Percentiles rank a stretch among this genome's conserved stretches.
These are phyloP conservation scores for Botrytis cinerea DNA, from an alignment of 2,329 filamentous ascomycete genomes.

Conservation along the genomic window DNA sequence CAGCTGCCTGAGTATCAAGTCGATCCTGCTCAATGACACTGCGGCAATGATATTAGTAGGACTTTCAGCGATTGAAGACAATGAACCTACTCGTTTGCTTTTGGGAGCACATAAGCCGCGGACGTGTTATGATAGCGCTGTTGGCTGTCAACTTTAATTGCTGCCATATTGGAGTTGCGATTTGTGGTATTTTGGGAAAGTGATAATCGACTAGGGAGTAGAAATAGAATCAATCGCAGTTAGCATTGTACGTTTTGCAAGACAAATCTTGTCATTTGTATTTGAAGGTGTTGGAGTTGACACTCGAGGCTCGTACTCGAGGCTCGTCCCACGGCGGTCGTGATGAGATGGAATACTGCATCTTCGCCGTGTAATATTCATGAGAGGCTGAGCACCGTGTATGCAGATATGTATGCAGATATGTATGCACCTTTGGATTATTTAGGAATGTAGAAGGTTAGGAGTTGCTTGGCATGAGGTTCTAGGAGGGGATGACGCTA, in stretches of 20 bases:
- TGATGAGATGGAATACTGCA: neutral
- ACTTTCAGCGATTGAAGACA: neutral
- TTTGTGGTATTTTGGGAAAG: neutral
- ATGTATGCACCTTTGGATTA: neutral
- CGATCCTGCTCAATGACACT: constrained; percentile 20
- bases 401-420: neutral
- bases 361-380: neutral
- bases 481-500: neutral
- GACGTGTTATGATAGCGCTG: constrained; percentile 14
- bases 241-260: neutral
- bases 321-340: no score
- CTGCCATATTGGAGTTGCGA: constrained; percentile 4
- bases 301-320: neutral
- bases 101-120: constrained; percentile 21
- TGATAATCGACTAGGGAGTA: neutral
- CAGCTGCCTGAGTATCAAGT: constrained; percentile 20
- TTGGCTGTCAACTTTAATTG: neutral
- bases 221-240: neutral
- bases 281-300: neutral
- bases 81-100: constrained; percentile 19
- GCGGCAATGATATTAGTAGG: neutral
- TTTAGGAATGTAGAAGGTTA: neutral
- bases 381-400: neutral
- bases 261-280: neutral
- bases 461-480: neutral